Base-by-base conservation (phyloP, 331 rosid genomes). In the Pyracantha coccinea region DNA sequence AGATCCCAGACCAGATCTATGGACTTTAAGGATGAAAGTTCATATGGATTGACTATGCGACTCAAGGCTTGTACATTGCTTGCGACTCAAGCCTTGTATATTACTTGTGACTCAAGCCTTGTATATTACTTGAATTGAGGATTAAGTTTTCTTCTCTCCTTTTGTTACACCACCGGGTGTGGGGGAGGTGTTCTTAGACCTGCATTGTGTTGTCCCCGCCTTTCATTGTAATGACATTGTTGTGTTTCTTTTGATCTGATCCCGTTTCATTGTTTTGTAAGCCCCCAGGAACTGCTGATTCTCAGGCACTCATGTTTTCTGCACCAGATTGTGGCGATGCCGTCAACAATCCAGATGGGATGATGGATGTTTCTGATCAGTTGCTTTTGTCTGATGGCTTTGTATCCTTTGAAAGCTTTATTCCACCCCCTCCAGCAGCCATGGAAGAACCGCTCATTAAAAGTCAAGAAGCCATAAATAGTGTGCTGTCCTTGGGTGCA, bases 271-370 rank as follows among this genome's bases (percentile, higher is more conserved):
- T 88, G 70, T 85, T 71, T 85, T 83, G 74, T 33, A 86, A 93
- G 99, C 99, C 99, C 86, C 99, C 99, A 81, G 99, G 99, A 92
- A 87, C 97, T 80, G 88, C 93, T 1, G 99, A 94, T 77, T 84
- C 96, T 63, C 99, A 94, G 83, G 86, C 95, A 16, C 91, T 91
- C 19, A 68, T 87, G 76, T 82, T 91, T 69, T 83, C 95, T 76
- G 92, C 88, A 32, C 88, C 95, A 28, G 93, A 94, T 71, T 87
- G 84, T 71, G 88, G 94, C 31, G 96, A 94, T 85, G 86, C 87
- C 75, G 88, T 82, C 50, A 84, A 88, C 85, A 94, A 92, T 82
- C 92, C 93, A 67, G 96, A 72, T 76, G 98, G 88, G 79, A 78
- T 83, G 72, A 84, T 88, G 80, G 97, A 90, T 86, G 87, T 77